Conservation (phyloP, 371 early-diverging fungal species). For the Coemansia linderi region DNA sequence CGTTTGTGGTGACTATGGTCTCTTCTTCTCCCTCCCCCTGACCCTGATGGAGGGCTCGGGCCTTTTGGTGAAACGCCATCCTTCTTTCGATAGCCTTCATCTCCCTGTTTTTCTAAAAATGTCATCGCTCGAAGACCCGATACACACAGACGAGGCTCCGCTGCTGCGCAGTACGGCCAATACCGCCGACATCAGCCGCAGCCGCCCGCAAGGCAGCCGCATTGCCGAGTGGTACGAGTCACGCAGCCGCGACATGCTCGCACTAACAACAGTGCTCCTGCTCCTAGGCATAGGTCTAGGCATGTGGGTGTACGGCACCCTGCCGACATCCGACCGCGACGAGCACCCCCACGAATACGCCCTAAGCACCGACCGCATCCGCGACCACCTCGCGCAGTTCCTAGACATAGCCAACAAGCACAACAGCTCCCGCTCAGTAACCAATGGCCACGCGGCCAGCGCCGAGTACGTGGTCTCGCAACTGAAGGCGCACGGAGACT, state of each 20-base stretch:
- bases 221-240: conserved; percentile 15
- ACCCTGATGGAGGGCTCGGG: not conserved
- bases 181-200: not conserved
- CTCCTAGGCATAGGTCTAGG: conserved; percentile 39
- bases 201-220: not conserved
- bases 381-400: conserved; percentile 34
- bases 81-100: not conserved
- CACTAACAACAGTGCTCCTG: conserved; percentile 32
- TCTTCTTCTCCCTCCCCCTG: not conserved
- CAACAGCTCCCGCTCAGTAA: conserved; percentile 53
- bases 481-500: conserved; percentile 30
- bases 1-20: no score
- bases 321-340: conserved; percentile 45
- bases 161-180: conserved; percentile 5
- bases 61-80: not conserved
- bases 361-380: conserved; percentile 38
- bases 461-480: conserved; percentile 48
- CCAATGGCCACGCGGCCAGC: conserved; percentile 49
- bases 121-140: not conserved
- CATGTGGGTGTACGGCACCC: conserved; percentile 50
- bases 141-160: not conserved
- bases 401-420: conserved; percentile 43
- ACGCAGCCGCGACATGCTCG: conserved; percentile 23
- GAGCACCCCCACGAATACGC: conserved; percentile 48
- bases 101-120: not conserved